Percentiles rank a stretch among this genome's conserved stretches.
Evolutionary conservation across 2,329 filamentous ascomycete genomes (phyloP).

Genomic region (Saccharata proteae): DNA sequence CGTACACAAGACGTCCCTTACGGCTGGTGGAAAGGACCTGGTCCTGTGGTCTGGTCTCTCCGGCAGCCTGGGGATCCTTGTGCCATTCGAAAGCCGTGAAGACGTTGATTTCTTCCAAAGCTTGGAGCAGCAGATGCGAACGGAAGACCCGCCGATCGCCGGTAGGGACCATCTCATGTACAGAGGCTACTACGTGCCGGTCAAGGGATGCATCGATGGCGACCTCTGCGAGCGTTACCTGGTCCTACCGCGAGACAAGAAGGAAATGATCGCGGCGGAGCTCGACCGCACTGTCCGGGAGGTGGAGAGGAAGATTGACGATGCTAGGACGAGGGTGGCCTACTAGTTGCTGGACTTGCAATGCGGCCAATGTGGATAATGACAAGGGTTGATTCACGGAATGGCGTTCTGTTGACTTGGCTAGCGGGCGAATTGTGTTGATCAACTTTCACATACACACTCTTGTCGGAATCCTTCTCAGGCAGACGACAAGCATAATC

Average conservation of each 20-base stretch:
- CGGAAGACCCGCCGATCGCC: constrained; percentile 73
- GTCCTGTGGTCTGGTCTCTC: constrained; percentile 90
- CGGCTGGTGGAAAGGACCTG: constrained; percentile 84
- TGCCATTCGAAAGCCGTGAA: constrained; percentile 83
- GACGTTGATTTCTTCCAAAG: constrained; percentile 97
- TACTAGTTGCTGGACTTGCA: constrained; percentile 9
- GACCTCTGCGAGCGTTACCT: constrained; percentile 91
- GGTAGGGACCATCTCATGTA: constrained; percentile 95
- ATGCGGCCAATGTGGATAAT: too few species aligned
- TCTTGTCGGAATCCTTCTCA: too few species aligned
- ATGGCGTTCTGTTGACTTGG: too few species aligned
- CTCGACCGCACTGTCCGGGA: constrained; percentile 81
- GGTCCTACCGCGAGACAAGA: constrained; percentile 72
- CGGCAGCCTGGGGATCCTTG: constrained; percentile 83
- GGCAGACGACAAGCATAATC: too few species aligned
- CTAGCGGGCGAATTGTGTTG: too few species aligned
- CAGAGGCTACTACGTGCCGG: constrained; percentile 86
- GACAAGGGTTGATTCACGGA: too few species aligned
- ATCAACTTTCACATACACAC: too few species aligned
- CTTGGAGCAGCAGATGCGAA: constrained; percentile 73
- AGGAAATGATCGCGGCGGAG: constrained; percentile 89
- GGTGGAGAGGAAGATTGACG: constrained; percentile 81
- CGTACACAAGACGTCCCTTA: constrained; percentile 77
- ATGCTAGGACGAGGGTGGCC: constrained; percentile 16
- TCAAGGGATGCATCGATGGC: constrained; percentile 93